A percentile compares a stretch with the other conserved stretches of the same genome.
Conservation (phyloP, 306 rosid genomes). For the Coriaria nepalensis region DNA sequence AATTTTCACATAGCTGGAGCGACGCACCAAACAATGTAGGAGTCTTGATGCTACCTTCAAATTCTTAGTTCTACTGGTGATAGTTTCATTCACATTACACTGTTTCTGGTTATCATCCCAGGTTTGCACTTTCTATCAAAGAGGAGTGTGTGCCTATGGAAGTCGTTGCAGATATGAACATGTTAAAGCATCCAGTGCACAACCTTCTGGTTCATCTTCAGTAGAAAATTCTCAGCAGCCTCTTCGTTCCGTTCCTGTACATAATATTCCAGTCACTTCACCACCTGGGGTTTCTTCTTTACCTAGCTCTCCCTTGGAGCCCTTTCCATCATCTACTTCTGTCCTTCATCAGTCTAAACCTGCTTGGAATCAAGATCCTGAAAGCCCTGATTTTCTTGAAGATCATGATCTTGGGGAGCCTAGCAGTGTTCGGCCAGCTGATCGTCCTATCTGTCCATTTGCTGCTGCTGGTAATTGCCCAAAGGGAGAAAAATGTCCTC, state of each 20-base stretch:
- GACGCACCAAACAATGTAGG: conserved; percentile 71
- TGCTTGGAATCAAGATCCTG: conserved; percentile 46
- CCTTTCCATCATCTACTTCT: conserved; percentile 29
- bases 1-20: conserved; percentile 93
- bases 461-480: conserved; percentile 96
- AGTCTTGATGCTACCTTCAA: neutral
- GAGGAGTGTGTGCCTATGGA: conserved; percentile 83
- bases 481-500: conserved; percentile 75
- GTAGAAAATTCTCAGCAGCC: conserved; percentile 28
- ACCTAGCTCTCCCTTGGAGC: conserved; percentile 19
- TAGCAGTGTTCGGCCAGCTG: conserved; percentile 35
- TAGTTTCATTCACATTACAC: no score
- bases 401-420: conserved; percentile 32
- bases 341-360: conserved; percentile 29
- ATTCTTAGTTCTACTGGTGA: conserved; percentile 8
- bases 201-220: conserved; percentile 46
- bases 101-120: conserved; percentile 14
- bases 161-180: conserved; percentile 97
- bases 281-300: conserved; percentile 26
- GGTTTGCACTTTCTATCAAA: conserved; percentile 88
- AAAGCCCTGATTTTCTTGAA: conserved; percentile 19
- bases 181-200: conserved; percentile 48
- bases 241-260: conserved; percentile 22
- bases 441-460: conserved; percentile 74
- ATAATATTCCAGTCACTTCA: conserved; percentile 19